Percentiles rank a stretch among this genome's conserved stretches.
Evolutionary conservation across 108 stramenopile genomes (phyloP).

Genomic region (Fragilaria crotonensis): DNA sequence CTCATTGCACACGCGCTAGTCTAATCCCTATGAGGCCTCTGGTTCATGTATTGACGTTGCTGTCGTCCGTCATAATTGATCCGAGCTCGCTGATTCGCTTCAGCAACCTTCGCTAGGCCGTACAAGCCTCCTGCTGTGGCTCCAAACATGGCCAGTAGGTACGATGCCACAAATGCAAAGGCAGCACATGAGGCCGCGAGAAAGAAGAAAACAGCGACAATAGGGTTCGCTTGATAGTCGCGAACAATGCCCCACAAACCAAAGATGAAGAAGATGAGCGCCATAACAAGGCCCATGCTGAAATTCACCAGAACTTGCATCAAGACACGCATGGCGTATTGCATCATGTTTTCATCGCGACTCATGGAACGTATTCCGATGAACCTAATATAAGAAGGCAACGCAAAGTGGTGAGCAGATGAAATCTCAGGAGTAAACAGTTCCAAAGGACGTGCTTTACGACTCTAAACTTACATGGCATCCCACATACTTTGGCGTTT

Average conservation of each 20-base stretch:
- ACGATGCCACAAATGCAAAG: constrained; percentile 78
- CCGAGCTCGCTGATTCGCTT: constrained; percentile 31
- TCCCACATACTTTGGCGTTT: constrained; percentile 88
- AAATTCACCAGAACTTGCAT: constrained; percentile 82
- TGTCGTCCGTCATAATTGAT: too few species aligned
- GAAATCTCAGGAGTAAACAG: not conserved
- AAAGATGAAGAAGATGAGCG: constrained; percentile 67
- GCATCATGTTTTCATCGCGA: constrained; percentile 47
- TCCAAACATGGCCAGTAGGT: constrained; percentile 69
- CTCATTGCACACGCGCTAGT: too few species aligned
- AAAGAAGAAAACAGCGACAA: constrained; percentile 72
- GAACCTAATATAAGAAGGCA: constrained; percentile 23
- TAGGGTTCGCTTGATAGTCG: constrained; percentile 74
- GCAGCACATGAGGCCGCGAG: constrained; percentile 60
- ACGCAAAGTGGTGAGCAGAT: too few species aligned
- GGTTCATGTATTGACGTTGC: constrained; percentile 13
- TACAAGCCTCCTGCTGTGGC: constrained; percentile 77
- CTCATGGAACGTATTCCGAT: constrained; percentile 76
- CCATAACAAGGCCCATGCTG: constrained; percentile 77
- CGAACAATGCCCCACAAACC: constrained; percentile 73
- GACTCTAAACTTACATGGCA: too few species aligned
- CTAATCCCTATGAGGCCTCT: constrained; percentile 28
- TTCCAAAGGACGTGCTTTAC: not conserved
- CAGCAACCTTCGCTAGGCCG: constrained; percentile 78
- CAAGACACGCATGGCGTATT: constrained; percentile 60